Evolutionary conservation across 1,284 basidiomycete genomes (phyloP).

Genomic region (Albatrellus sp.): DNA sequence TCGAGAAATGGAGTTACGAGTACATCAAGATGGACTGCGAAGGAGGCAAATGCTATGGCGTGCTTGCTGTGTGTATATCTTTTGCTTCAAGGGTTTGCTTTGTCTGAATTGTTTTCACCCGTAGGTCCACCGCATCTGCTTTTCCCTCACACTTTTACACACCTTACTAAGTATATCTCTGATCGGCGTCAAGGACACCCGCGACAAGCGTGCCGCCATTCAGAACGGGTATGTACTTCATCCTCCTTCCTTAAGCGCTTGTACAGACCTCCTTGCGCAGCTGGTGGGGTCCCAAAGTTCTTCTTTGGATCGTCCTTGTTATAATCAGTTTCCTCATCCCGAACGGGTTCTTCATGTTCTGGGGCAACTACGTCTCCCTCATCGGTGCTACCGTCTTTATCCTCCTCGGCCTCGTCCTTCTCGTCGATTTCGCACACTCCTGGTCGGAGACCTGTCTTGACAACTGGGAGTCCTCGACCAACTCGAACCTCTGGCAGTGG

Average conservation of each 20-base stretch:
- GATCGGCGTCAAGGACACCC: constrained; percentile 82
- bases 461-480: constrained; percentile 76
- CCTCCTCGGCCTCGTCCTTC: constrained; percentile 88
- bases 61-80: constrained; percentile 68
- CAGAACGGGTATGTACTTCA: constrained; percentile 76
- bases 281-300: constrained; percentile 98
- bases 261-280: constrained; percentile 24
- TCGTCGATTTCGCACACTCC: constrained; percentile 97
- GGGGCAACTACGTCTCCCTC: constrained; percentile 88
- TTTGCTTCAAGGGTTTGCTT: not conserved
- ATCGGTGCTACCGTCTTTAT: constrained; percentile 93
- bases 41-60: constrained; percentile 90
- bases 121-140: constrained; percentile 93
- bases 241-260: constrained; percentile 1
- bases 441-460: constrained; percentile 97
- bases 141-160: constrained; percentile 88
- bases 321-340: constrained; percentile 84
- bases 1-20: constrained; percentile 90
- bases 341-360: constrained; percentile 91
- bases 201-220: constrained; percentile 83
- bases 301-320: constrained; percentile 75
- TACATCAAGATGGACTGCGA: constrained; percentile 98
- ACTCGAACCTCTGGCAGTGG: constrained; percentile 92
- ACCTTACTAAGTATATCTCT: constrained; percentile 69
- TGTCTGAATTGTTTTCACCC: not conserved